Conservation (phyloP, 495 filamentous ascomycete species). For the Hypoxylon cercidicola region DNA sequence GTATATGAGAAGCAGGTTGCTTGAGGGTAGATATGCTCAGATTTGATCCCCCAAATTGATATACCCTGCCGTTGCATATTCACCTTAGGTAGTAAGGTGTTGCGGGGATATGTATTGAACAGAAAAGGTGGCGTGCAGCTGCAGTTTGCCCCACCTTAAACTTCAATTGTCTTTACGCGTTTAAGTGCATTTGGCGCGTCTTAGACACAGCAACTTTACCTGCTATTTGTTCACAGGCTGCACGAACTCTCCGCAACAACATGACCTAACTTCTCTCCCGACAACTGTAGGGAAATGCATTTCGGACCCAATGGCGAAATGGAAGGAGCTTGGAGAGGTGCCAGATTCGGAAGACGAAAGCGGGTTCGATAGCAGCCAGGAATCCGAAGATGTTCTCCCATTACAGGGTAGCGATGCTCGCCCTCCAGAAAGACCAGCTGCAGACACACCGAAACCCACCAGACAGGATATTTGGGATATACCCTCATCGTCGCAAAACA, state of each 20-base stretch:
- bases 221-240: not conserved
- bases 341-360: constrained; percentile 68
- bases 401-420: constrained; percentile 4
- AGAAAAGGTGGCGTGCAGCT: constrained; percentile 11
- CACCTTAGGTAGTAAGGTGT: no score
- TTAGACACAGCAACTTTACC: not conserved
- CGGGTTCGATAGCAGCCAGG: constrained; percentile 52
- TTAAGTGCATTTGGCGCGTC: constrained; percentile 39
- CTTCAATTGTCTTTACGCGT: constrained; percentile 29
- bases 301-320: constrained; percentile 58
- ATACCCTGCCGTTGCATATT: constrained; percentile 4
- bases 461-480: constrained; percentile 40
- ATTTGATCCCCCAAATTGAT: no score
- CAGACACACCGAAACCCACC: not conserved
- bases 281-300: constrained; percentile 40
- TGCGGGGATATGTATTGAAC: not conserved
- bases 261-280: constrained; percentile 32
- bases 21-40: no score
- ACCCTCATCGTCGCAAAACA: constrained; percentile 35
- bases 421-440: constrained; percentile 2
- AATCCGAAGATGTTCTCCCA: constrained; percentile 41
- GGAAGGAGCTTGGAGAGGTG: constrained; percentile 68
- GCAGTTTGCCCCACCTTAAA: constrained; percentile 13
- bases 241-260: constrained; percentile 30
- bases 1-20: not conserved